Evolutionary conservation across 305 asterid genomes (phyloP), one percentile per base, ranked within the genome.

Genomic region (Fraxinus paxiana): DNA sequence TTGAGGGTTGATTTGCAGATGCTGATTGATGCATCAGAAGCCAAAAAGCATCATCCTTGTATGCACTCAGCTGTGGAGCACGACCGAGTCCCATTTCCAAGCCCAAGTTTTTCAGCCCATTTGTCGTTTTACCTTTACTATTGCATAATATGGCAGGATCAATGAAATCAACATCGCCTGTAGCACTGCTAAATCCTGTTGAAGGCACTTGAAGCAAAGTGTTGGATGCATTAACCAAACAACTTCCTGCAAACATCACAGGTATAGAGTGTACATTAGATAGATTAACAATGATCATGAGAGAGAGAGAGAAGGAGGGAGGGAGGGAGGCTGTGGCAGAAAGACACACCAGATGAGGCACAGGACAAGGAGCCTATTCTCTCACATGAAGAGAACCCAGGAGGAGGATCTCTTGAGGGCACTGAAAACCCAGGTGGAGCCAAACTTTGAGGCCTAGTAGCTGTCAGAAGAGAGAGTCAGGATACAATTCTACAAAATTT

Each of bases 361-460:
- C 82, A 91, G 65, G 89, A 73, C 41, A 88, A 81, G 54, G 84
- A 70, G 70, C 89, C 87, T 5, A 85, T 81, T 82, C 91, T 90
- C 75, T 91, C 93, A 41, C 85, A 73, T 73, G 91, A 22, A 7
- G 94, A 86, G 87, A 94, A 96, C 48, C 99, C 96, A 4, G 95
- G 97, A 75, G 95, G 98, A 71, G 92, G 92, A 80, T 91, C 97
- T 84, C 97, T 88, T n/a, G 88, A 72, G 80, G 92, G 89, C 84
- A 85, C 82, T 2, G 93, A 83, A 87, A 94, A 92, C 33, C 99
- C 98, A 51, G 97, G 97, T 1, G 98, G 99, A 79, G 89, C 90
- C 83, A 87, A 84, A 86, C 87, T 84, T 83, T 90, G 97, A 84
- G 92, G 70, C 85, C 92, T 92, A 63, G 83, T 78, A 46, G 82